Base-by-base conservation (phyloP, 805 yeast species). In the Cyberlindnera maritima region DNA sequence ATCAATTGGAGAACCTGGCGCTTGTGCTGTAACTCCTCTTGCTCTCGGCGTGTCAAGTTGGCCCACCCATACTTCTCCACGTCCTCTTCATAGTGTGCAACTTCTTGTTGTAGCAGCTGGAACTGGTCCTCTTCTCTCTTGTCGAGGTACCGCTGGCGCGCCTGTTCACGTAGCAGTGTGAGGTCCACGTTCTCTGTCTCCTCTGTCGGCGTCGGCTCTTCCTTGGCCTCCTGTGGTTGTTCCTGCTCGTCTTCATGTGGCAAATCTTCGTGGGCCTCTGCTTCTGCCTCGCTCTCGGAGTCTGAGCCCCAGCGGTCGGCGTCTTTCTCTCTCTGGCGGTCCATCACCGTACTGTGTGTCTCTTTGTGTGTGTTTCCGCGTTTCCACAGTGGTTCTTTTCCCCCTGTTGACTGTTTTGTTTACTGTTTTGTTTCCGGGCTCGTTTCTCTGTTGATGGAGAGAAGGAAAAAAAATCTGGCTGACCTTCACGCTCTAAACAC, bases 61-160 rank as follows among this genome's bases (percentile, higher is more conserved):
- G 71, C 67, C 84, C 84, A 79, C 1, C 87, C 86, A 54, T 74
- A 67, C 48, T 67, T 57, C 15, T 67, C 56, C 15, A 80, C 71
- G 56, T 78, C 81, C 14, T 66, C 64, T 55, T 80, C 83, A 31
- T 75, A 65, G 10, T 70, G 75, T 3, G 59, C 61, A 13, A 83
- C 65, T 41, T 81, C 87, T 36, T 64, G 64, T 38, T 71, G 68
- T 14, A 81, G 47, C 14, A 75, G 56, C 12, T 66, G 54, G 15
- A 74, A 58, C 53, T 76, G 72, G 52, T 74, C 71, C 46, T 70
- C 68, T 47, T 80, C 83, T 44, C 84, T 66, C 37, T 70, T 68
- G 3, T 69, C 60, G 23, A 79, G 63, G 48, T 78, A 79, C 12
- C 65, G 60, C 46, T 75, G 79, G 38, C 84, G 66, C 0, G 83